These are phyloP conservation scores for Cucurbita pepo DNA, from an alignment of 306 rosid species.

Conservation along the genomic window DNA sequence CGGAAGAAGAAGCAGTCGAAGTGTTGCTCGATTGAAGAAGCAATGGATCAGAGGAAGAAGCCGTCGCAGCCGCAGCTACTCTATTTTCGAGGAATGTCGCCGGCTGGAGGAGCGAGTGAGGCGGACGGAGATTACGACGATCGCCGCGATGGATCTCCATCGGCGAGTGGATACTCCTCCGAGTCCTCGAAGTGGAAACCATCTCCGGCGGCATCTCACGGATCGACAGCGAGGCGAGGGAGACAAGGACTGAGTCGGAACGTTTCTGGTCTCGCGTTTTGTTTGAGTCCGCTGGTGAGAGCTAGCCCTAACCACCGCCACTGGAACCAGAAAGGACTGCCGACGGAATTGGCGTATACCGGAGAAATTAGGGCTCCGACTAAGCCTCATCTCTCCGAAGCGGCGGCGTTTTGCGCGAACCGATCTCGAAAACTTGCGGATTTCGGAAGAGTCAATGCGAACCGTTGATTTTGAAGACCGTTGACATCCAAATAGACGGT, in stretches of 20 bases:
- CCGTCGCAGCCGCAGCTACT: slow-evolving; percentile 10
- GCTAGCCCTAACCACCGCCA: slow-evolving; percentile 53
- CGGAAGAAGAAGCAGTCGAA: slow-evolving; percentile 21
- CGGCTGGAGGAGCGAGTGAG: slow-evolving; percentile 23
- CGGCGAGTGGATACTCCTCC: slow-evolving; percentile 41
- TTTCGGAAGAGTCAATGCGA: slow-evolving; percentile 56
- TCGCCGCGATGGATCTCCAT: slow-evolving; percentile 27
- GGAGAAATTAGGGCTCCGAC: slow-evolving; percentile 30
- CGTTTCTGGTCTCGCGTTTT: slow-evolving; percentile 53
- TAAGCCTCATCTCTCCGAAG: slow-evolving; percentile 41
- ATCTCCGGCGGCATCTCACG: slow-evolving; percentile 31
- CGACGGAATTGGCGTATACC: slow-evolving; percentile 30
- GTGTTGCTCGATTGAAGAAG: slow-evolving; percentile 4
- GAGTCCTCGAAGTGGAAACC: slow-evolving; percentile 49
- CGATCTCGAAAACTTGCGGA: slow-evolving; percentile 81
- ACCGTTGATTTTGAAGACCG: slow-evolving; percentile 49
- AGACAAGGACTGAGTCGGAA: slow-evolving; percentile 27
- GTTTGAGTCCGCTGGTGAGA: slow-evolving; percentile 77
- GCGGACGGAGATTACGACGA: slow-evolving; percentile 18
- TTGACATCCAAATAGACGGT: slow-evolving; percentile 1
- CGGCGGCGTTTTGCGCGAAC: slow-evolving; percentile 63
- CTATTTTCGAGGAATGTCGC: slow-evolving; percentile 82
- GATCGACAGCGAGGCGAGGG: slow-evolving; percentile 32
- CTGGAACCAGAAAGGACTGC: slow-evolving; percentile 47
- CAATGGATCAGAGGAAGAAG: neutral